Conservation (phyloP, 2,329 filamentous ascomycete genomes). For the Fusarium irregulare region DNA sequence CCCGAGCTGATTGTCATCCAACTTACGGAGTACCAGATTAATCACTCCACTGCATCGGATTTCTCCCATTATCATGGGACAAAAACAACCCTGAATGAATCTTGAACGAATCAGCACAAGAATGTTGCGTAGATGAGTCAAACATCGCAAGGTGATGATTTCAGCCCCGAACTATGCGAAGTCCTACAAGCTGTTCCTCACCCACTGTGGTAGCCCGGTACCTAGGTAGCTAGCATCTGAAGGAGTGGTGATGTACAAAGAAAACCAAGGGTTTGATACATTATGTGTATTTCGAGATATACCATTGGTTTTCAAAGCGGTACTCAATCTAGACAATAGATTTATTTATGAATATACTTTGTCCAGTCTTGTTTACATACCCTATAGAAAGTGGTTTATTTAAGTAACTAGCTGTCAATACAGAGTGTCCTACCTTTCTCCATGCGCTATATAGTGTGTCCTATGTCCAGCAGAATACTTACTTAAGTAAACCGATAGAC, state of each 20-base stretch:
- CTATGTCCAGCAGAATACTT: too few species aligned
- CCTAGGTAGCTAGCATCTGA: neutral
- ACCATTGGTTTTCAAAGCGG: neutral
- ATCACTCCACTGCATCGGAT: neutral
- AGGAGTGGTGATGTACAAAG: neutral
- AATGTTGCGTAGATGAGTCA: neutral
- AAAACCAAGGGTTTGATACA: neutral
- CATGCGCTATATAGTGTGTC: too few species aligned
- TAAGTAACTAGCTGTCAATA: neutral
- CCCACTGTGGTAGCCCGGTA: neutral
- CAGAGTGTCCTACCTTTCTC: neutral
- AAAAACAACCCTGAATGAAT: neutral
- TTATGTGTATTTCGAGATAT: neutral
- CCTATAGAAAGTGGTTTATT: neutral
- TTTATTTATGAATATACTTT: neutral
- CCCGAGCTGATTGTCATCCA: slow-evolving; percentile 29
- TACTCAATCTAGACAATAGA: neutral
- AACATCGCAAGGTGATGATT: neutral
- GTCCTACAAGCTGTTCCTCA: neutral
- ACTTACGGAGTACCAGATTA: neutral
- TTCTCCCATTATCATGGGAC: neutral
- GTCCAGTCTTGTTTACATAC: neutral
- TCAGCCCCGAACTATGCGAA: neutral
- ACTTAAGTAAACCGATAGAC: too few species aligned
- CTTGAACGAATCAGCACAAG: neutral